Percentiles rank a stretch among this genome's conserved stretches.
phyloP scores from a whole-genome alignment of 371 early-diverging fungal species.

The Rhizopus microsporus region DNA sequence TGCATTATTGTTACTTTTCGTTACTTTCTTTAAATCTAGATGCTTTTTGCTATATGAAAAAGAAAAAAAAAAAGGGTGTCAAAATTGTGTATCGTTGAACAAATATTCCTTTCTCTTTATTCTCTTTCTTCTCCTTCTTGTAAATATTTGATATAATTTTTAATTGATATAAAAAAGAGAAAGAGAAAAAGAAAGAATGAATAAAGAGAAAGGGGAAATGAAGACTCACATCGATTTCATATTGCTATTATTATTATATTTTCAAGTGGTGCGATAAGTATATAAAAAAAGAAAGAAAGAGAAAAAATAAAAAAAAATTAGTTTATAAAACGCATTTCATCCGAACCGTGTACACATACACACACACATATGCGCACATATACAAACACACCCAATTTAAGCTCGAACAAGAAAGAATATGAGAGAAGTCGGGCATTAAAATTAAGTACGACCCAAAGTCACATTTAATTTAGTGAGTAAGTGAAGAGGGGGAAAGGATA shows the following conservation, averaged over 20 bases:
- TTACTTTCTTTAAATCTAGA: slow-evolving; percentile 16
- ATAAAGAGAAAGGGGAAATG: background rate
- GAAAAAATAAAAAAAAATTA: slow-evolving; percentile 2
- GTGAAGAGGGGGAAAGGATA: too few species aligned
- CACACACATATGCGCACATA: too few species aligned
- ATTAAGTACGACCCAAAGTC: too few species aligned
- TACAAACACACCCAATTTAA: too few species aligned
- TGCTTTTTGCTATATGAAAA: slow-evolving; percentile 3
- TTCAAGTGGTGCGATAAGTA: background rate
- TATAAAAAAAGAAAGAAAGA: background rate
- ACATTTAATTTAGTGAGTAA: too few species aligned
- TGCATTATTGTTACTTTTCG: slow-evolving; percentile 14
- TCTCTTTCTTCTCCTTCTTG: slow-evolving; percentile 12
- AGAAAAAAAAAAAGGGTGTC: slow-evolving; percentile 21
- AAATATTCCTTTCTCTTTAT: slow-evolving; percentile 12
- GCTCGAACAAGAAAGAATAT: too few species aligned
- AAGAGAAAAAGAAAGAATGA: background rate
- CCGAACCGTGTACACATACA: too few species aligned
- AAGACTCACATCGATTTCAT: slow-evolving; percentile 23
- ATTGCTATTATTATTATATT: background rate
- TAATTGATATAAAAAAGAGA: slow-evolving; percentile 3
- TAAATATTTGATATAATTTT: background rate
- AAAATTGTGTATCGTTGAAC: slow-evolving; percentile 36
- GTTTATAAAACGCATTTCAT: too few species aligned
- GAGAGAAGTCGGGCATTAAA: too few species aligned